These are phyloP conservation scores for Nigrograna mackinnonii DNA, from an alignment of 2,329 filamentous ascomycete genomes.

Conservation along the genomic window DNA sequence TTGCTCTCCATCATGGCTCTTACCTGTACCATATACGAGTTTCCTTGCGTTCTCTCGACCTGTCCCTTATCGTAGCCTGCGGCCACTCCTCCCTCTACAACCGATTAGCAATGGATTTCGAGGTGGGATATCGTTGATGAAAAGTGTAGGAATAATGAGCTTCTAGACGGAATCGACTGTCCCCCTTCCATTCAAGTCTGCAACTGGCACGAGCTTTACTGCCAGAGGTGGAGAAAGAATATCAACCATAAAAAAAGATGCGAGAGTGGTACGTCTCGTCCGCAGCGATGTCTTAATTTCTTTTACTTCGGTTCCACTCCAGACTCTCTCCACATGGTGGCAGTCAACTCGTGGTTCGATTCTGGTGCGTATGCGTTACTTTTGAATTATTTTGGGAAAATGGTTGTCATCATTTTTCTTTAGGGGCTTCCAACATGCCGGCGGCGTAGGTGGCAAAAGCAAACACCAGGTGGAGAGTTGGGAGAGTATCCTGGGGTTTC, in stretches of 20 bases:
- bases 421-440: too few relatives aligned
- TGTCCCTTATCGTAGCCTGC: neutral
- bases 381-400: neutral
- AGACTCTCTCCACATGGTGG: neutral
- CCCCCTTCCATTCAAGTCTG: too few relatives aligned
- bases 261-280: neutral
- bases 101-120: neutral
- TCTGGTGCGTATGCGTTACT: neutral
- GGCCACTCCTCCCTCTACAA: neutral
- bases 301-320: neutral
- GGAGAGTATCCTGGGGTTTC: too few relatives aligned
- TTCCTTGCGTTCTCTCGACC: neutral
- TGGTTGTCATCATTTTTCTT: neutral
- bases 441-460: neutral
- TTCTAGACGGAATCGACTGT: too few relatives aligned
- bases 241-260: neutral
- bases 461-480: too few relatives aligned
- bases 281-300: neutral
- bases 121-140: neutral
- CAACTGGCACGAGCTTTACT: neutral
- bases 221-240: neutral
- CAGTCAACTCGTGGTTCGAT: too few relatives aligned
- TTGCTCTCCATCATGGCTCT: neutral
- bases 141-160: too few relatives aligned
- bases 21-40: slow-evolving; percentile 4